Evolutionary conservation across 306 rosid species (phyloP), one percentile per base, ranked within the genome.

Genomic region (Fagus crenata): DNA sequence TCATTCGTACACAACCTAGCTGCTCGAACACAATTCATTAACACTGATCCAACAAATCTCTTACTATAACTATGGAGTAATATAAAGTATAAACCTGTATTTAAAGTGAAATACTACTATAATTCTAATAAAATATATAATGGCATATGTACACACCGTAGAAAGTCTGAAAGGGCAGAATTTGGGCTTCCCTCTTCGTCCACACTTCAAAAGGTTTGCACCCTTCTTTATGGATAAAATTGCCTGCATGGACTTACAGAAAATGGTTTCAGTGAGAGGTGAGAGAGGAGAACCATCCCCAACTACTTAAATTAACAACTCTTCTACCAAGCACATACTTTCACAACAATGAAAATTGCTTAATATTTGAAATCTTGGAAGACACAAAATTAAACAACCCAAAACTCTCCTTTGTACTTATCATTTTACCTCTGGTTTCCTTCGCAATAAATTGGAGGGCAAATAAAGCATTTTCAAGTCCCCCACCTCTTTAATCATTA

Each of bases 201-300:
- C 90, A 75, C 89, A 89, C 87, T 88, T 93, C 46, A 93, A 85
- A 73, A 93, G 89, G 81, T 84, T 82, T 18, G 98, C 87, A 58
- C 98, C 98, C 84, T 89, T 91, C 94, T 91, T 93, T 67, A 93
- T 85, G 28, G 95, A 91, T 9, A 91, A 83, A 88, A 90, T 84
- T 75, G 97, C 93, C 96, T 93, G 90, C 87, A 81, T 53, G 77
- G 42, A 54, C 61, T 77, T 15, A 49, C 28, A 72, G 67, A 75
- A 18, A 63, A 73, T 74, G 17, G 79, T 71, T 72, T 81, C 54
- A 80, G 56, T 43, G 39, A 28, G 46, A 31, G 35, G 14, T 74
- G 81, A 78, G 49, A 53, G 43, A 67, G 61, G 17, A 39, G 67
- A 77, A 7, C n/a, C 12, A 8, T 69, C 60, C 39, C 61, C 49